Percentiles rank a stretch among this genome's conserved stretches.
Conservation (phyloP, 2,329 filamentous ascomycete genomes). For the Bipolaris sorokiniana region DNA sequence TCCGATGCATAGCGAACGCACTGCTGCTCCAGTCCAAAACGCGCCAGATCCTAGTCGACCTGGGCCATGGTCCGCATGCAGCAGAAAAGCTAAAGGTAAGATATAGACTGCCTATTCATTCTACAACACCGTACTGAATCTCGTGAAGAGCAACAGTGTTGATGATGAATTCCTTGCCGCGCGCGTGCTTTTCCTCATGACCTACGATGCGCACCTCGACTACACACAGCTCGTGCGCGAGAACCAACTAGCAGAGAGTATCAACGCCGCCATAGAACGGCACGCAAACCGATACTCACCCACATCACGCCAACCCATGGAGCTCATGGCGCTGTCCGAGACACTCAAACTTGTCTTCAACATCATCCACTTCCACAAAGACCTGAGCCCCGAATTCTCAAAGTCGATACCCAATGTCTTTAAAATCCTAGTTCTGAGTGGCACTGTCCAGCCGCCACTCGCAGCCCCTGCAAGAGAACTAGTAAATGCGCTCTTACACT, state of each 20-base stretch:
- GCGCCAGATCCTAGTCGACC: constrained; percentile 74
- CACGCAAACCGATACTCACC: constrained; percentile 62
- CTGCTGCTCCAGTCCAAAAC: constrained; percentile 72
- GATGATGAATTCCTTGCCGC: constrained; percentile 87
- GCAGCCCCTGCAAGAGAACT: constrained; percentile 74
- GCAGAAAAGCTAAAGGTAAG: constrained; percentile 70
- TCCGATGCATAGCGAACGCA: constrained; percentile 85
- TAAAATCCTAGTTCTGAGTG: constrained; percentile 68
- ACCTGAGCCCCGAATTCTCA: constrained; percentile 67
- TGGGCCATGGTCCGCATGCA: constrained; percentile 70
- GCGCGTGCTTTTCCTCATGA: constrained; percentile 80
- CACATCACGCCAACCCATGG: constrained; percentile 62
- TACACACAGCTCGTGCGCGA: constrained; percentile 69
- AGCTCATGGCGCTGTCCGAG: constrained; percentile 80
- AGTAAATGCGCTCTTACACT: constrained; percentile 80
- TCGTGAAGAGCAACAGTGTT: constrained; percentile 64
- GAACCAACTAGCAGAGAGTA: constrained; percentile 69
- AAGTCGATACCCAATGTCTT: constrained; percentile 72
- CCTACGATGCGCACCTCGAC: constrained; percentile 75
- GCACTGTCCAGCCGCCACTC: constrained; percentile 69
- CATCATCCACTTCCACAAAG: constrained; percentile 74
- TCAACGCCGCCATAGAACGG: constrained; percentile 71
- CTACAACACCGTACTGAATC: constrained; percentile 6
- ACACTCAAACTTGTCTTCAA: constrained; percentile 91
- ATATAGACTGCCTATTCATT: background rate